phyloP scores from a whole-genome alignment of 768 basidiomycete species.

The Termitomyces sp. region DNA sequence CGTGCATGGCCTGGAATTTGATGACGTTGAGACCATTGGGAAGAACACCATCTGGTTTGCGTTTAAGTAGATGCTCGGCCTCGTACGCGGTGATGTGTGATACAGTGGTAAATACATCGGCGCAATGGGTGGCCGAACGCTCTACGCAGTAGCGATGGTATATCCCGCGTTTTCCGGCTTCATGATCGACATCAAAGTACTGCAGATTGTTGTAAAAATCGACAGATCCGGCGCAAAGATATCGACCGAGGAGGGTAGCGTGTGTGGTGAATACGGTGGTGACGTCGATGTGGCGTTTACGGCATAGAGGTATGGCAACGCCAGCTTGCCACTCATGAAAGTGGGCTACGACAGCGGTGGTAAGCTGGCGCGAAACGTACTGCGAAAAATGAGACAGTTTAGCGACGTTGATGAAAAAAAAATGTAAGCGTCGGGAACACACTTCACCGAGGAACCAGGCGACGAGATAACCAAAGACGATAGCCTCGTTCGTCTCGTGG shows the following conservation, averaged over 20 bases:
- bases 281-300: conserved; percentile 96
- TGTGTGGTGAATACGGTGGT: conserved; percentile 99
- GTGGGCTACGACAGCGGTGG: conserved; percentile 89
- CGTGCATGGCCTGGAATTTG: conserved; percentile 99
- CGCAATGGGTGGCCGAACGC: conserved; percentile 88
- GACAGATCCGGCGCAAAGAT: conserved; percentile 96
- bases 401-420: conserved; percentile 1
- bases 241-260: conserved; percentile 96
- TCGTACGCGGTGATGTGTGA: conserved; percentile 99
- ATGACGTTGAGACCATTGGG: conserved; percentile 98
- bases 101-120: conserved; percentile 97
- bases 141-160: conserved; percentile 99
- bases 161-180: conserved; percentile 98
- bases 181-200: conserved; percentile 99
- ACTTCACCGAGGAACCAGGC: conserved; percentile 99
- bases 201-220: conserved; percentile 99
- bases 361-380: conserved; percentile 78
- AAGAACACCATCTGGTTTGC: conserved; percentile 95
- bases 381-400: conserved; percentile 20
- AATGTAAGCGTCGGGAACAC: conserved; percentile 21
- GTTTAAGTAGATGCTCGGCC: conserved; percentile 90
- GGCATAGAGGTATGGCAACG: conserved; percentile 88
- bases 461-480: conserved; percentile 95
- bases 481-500: conserved; percentile 97
- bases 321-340: conserved; percentile 99